A percentile compares a stretch with the other conserved stretches of the same genome.
These are phyloP conservation scores for Aspergillus sojae DNA, from an alignment of 2,329 filamentous ascomycete species.

Conservation along the genomic window DNA sequence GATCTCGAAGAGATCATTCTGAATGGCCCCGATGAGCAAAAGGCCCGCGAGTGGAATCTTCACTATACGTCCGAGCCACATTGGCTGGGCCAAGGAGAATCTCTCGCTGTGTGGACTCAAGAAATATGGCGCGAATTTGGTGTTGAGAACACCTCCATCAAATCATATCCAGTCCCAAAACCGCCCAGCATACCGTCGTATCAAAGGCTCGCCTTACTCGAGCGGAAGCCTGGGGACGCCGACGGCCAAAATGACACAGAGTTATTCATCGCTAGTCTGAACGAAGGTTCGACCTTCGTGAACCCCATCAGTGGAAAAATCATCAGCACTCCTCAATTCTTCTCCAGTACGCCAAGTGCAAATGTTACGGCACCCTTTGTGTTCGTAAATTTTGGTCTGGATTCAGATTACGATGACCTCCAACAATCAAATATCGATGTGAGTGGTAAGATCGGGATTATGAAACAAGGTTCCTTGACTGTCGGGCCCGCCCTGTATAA, in stretches of 20 bases:
- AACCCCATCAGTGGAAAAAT: too few relatives aligned
- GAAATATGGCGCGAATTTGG: neutral
- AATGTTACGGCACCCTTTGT: neutral
- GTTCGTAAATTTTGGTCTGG: neutral
- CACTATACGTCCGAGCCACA: neutral
- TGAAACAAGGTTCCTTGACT: neutral
- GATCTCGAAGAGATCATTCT: too few relatives aligned
- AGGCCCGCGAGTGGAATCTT: neutral
- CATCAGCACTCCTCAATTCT: too few relatives aligned
- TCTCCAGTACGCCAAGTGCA: neutral
- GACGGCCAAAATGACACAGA: neutral
- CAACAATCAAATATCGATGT: neutral
- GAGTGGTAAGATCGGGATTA: neutral
- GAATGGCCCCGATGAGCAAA: too few relatives aligned
- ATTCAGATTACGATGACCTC: neutral
- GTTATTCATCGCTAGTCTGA: neutral
- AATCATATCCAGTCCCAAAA: too few relatives aligned
- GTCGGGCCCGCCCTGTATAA: neutral
- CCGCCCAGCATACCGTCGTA: too few relatives aligned
- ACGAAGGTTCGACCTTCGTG: neutral
- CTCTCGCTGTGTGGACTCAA: neutral
- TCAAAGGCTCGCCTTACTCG: too few relatives aligned
- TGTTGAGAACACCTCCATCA: neutral
- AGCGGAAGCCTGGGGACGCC: too few relatives aligned
- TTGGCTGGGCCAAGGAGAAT: neutral